Evolutionary conservation across 441 rosid genomes (phyloP).

Genomic region (Pelargonium cotyledonis): DNA sequence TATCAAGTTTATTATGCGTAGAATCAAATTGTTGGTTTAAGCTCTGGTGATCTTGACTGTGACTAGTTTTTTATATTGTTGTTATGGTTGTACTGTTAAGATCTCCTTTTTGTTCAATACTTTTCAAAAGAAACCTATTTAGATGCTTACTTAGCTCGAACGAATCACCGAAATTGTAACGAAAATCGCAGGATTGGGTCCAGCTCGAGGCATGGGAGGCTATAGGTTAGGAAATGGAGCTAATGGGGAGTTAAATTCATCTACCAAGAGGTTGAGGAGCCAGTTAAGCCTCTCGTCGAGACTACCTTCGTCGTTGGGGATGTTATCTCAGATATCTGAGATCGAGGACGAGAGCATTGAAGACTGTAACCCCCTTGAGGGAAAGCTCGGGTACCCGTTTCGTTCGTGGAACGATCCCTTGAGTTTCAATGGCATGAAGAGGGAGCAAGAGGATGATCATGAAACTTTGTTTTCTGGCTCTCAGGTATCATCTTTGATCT

Average conservation of each 20-base stretch:
- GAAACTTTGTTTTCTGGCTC: slow-evolving; percentile 22
- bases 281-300: slow-evolving; percentile 54
- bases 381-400: slow-evolving; percentile 32
- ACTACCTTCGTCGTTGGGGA: slow-evolving; percentile 54
- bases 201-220: slow-evolving; percentile 34
- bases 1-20: no score
- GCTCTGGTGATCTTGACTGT: no score
- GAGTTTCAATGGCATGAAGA: slow-evolving; percentile 29
- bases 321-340: slow-evolving; percentile 65
- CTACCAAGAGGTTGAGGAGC: slow-evolving; percentile 41
- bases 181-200: slow-evolving; percentile 46
- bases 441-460: slow-evolving; percentile 26
- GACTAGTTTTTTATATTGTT: not conserved
- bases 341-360: slow-evolving; percentile 29
- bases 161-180: slow-evolving; percentile 20
- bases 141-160: not conserved
- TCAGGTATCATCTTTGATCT: slow-evolving; percentile 28
- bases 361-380: slow-evolving; percentile 23
- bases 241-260: slow-evolving; percentile 47
- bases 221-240: slow-evolving; percentile 34
- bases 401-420: slow-evolving; percentile 43
- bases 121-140: not conserved
- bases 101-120: not conserved
- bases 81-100: not conserved
- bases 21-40: no score